Base-by-base conservation (phyloP, 1,284 basidiomycete species). In the Cystobasidium sp. region DNA sequence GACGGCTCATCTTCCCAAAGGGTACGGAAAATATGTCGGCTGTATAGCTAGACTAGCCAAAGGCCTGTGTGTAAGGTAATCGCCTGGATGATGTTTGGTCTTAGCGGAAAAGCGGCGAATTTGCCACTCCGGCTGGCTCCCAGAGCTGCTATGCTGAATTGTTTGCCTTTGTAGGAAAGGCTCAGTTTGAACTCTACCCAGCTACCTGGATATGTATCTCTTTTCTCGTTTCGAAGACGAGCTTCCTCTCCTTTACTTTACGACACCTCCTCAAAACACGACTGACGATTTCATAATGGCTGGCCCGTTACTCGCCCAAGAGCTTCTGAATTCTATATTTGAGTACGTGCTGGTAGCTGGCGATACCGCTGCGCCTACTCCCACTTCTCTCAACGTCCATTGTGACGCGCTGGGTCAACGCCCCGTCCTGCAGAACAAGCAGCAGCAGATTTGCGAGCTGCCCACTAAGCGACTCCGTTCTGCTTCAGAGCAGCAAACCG, bases 291-390 rank as follows among this genome's bases (percentile, higher is more conserved):
- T 9, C 39, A 37, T 22, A 12, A 73, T 73, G 70, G 70, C 70
- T 31, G 51, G 64, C 20, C 39, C 41, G 1, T 56, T 37, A 31
- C 70, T 73, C 20, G 65, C 62, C 55, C 53, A 65, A 46, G 70
- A 73, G 39, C 70, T 73, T 18, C 70, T 73, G 9, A 53, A 39
- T 43, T 47, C 37, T 46, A 73, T 73, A 31, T 73, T 73, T 31
- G 70, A 73, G 49, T 31, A 73, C 20, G 46, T 59, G 24, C 16
- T 73, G n/a, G 12, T 31, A 62, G 7, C 56, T 44, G 56, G n/a
- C n/a, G n/a, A 24, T 51, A 31, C 37, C 22, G n/a, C 31, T 12
- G 31, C 20, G 10, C 8, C 20, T 43, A 3, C 58, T 14, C 16
- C 3, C 20, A 22, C 6, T 14, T 10, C 14, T 43, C 8, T 24